Base-by-base conservation (phyloP, 345 rosid species). In the Linum usitatissimum region DNA sequence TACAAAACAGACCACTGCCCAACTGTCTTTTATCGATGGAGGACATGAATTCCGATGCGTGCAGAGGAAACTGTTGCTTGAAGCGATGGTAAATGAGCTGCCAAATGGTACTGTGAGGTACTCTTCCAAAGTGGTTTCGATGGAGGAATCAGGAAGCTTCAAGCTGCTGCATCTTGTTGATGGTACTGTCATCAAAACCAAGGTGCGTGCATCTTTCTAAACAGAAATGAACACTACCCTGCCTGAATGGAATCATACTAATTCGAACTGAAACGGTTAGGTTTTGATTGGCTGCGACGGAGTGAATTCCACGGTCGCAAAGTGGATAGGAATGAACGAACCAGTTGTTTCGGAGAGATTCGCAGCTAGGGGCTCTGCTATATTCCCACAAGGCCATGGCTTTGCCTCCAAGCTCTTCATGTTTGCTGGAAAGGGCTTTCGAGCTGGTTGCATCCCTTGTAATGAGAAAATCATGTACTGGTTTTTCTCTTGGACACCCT, bases 201-300 rank as follows among this genome's bases (percentile, higher is more conserved):
- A 55, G 58, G 58, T 55, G 5, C 6, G 20, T 18, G 14, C 3
- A 55, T 55, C 9, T 3, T n/a, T n/a, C 1, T 0, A 18, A 18
- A 7, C 12, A 55, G 23, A 42, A 42, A 42, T 42, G 49, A 13
- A 13, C n/a, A n/a, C n/a, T 7, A 2, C 49, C 15, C 15, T 8
- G 2, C 2, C 49, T 13, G 49, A 8, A 42, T 42, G 15, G n/a
- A 42, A 2, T 13, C 10, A 42, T 42, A 8, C 49, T 31, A 31
- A 10, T 10, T 13, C 49, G 3, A 13, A 13, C 9, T 7, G 13
- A 3, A 55, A 55, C 30, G 58, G 23, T 23, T n/a, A 55, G 58
- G 58, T 55, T 23, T 55, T 55, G 58, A 55, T 55, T 9, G 58
- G 58, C 9, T 55, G 58, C 58, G 58, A 55, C 23, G 58, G 58